Evolutionary conservation across 257 asterid species (phyloP), one percentile per base, ranked within the genome.

Genomic region (Solanum bulbocastanum): DNA sequence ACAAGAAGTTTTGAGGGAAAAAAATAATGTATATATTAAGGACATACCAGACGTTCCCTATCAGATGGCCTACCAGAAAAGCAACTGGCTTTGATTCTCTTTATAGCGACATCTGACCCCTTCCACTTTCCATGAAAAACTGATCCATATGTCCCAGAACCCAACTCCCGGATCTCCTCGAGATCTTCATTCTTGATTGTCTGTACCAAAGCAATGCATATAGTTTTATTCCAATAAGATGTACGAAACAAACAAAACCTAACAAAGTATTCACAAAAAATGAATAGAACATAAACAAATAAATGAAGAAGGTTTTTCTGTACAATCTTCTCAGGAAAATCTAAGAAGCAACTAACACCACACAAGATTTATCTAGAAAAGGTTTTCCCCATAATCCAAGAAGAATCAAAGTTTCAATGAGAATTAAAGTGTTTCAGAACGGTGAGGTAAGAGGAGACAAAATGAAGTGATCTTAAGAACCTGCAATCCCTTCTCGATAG

Each of bases 81-180:
- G 94, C 99, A 97, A 92, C 99, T 95, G 58, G 99, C 98, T 89
- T 97, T 97, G 86, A 97, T 97, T 92, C 98, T 94, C 92, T 96
- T 96, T 89, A 97, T 94, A 40, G 99, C 99, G 18, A 97, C 99
- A 92, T 97, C 98, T 2, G 99, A 96, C 81, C 99, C 99, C 93
- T 88, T 97, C 99, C 99, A 97, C 90, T 97, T 97, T 82, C 99
- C 99, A 89, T 97, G 98, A 89, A 74, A 97, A 83, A 97, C 99
- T 92, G 98, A 85, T 84, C 99, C 99, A 91, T 93, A 97, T 39
- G 98, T 94, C 79, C 99, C 99, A 75, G 99, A 92, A 44, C 99
- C 99, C 84, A 96, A 92, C 90, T 97, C 99, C 82, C 99, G 94
- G 84, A 97, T 94, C 92, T 97, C 99, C 93, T 97, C 99, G 10